Evolutionary conservation across 1,284 basidiomycete species (phyloP).

Genomic region (Anthracocystis walkeri): DNA sequence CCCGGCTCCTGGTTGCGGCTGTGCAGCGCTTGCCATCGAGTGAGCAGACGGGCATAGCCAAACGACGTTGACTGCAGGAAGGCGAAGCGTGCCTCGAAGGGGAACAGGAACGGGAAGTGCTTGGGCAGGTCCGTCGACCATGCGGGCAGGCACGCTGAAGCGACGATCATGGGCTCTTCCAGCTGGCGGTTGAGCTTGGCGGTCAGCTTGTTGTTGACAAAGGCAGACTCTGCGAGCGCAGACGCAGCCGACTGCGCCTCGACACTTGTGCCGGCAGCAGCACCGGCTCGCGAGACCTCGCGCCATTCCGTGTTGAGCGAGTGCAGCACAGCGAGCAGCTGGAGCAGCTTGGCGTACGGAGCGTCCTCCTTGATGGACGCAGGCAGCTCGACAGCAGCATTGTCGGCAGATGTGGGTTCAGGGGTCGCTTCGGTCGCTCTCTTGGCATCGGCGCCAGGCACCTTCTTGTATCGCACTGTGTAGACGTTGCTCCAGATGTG

Average conservation of each 20-base stretch:
- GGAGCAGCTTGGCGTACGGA: conserved; percentile 88
- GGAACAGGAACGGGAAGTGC: conserved; percentile 97
- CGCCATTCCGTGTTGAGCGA: conserved; percentile 79
- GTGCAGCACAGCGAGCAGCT: conserved; percentile 87
- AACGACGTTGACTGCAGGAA: conserved; percentile 98
- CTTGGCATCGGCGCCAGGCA: conserved; percentile 80
- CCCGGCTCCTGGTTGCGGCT: conserved; percentile 72
- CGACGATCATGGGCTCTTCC: conserved; percentile 98
- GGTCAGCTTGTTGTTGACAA: conserved; percentile 97
- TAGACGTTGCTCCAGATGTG: conserved; percentile 90
- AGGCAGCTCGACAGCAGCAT: conserved; percentile 68
- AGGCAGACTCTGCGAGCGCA: conserved; percentile 79
- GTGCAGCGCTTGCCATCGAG: conserved; percentile 83
- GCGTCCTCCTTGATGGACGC: conserved; percentile 86
- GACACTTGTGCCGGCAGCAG: conserved; percentile 7
- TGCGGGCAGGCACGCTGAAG: conserved; percentile 93
- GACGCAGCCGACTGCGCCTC: conserved; percentile 32
- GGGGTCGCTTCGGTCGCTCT: conserved; percentile 40
- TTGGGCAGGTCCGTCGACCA: conserved; percentile 95
- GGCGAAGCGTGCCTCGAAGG: conserved; percentile 94
- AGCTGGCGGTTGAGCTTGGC: conserved; percentile 97
- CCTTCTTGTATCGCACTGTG: conserved; percentile 91
- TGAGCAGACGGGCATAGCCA: conserved; percentile 92
- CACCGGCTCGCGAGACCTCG: conserved; percentile 25
- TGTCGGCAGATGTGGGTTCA: conserved; percentile 43